Evolutionary conservation across 139 green algal species (phyloP).

Genomic region (Pedinophyceae sp.): DNA sequence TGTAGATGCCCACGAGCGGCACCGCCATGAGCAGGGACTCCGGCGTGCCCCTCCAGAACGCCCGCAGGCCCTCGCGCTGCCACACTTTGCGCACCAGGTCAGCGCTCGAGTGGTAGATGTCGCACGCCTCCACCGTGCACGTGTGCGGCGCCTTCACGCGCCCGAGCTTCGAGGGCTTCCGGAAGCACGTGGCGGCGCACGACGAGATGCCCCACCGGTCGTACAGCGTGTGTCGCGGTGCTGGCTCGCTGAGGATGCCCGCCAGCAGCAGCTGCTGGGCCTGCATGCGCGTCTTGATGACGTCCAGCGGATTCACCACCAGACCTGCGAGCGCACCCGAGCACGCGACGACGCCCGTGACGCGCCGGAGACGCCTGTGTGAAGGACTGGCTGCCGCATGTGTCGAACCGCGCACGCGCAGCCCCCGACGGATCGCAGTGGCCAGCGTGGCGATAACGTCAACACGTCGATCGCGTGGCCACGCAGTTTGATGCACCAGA

Average conservation of each 20-base stretch:
- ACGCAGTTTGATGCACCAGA: no score
- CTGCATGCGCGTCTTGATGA: background rate
- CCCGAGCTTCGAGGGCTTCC: background rate
- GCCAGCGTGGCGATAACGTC: no score
- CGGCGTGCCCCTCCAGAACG: conserved; percentile 57
- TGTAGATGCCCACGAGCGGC: conserved; percentile 85
- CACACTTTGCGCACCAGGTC: background rate
- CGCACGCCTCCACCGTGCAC: background rate
- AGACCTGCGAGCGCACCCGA: background rate
- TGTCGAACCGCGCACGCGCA: no score
- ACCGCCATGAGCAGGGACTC: conserved; percentile 53
- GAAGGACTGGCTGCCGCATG: no score
- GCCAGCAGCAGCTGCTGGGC: background rate
- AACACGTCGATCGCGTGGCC: no score
- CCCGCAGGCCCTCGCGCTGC: conserved; percentile 33
- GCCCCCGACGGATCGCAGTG: no score
- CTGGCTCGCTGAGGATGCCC: no score
- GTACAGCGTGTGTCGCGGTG: no score
- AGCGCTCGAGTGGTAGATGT: background rate
- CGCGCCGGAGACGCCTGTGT: no score
- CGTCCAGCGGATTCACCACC: background rate
- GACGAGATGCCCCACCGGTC: background rate
- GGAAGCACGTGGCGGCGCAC: background rate
- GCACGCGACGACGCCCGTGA: no score
- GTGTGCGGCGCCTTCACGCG: background rate